phyloP scores from a whole-genome alignment of 2,329 filamentous ascomycete genomes.

The Xylogone sp. region DNA sequence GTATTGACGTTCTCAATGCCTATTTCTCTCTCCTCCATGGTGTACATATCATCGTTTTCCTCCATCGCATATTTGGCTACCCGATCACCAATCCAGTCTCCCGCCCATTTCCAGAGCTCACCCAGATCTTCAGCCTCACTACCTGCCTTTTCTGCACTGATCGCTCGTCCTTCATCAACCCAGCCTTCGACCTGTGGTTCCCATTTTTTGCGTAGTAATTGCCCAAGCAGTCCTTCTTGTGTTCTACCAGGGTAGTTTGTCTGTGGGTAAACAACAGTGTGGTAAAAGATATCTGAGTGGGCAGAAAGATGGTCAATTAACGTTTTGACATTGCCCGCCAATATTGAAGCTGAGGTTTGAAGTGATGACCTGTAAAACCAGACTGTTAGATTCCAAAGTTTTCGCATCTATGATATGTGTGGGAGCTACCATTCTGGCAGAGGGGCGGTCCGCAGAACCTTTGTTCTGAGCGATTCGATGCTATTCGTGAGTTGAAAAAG shows the following conservation, averaged over 20 bases:
- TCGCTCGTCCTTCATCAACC: constrained; percentile 59
- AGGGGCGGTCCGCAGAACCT: constrained; percentile 59
- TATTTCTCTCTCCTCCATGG: constrained; percentile 61
- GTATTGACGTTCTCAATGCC: constrained; percentile 70
- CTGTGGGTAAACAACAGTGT: constrained; percentile 70
- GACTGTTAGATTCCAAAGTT: constrained; percentile 7
- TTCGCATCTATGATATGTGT: background rate
- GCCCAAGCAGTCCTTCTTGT: constrained; percentile 61
- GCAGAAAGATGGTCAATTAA: constrained; percentile 63
- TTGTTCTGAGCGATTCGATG: constrained; percentile 59
- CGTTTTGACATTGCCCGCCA: constrained; percentile 65
- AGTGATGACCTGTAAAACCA: constrained; percentile 56
- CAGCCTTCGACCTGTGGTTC: constrained; percentile 74
- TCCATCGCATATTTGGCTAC: constrained; percentile 38
- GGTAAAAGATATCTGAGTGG: constrained; percentile 63
- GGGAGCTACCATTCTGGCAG: constrained; percentile 66
- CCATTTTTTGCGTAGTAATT: constrained; percentile 77
- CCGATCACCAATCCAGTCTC: constrained; percentile 37
- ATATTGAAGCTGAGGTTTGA: constrained; percentile 67
- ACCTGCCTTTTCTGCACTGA: constrained; percentile 18
- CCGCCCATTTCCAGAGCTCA: constrained; percentile 48
- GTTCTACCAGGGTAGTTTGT: constrained; percentile 70
- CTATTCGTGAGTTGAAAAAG: constrained; percentile 66
- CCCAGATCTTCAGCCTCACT: constrained; percentile 44
- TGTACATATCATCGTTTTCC: constrained; percentile 64